phyloP scores from a whole-genome alignment of 2,329 filamentous ascomycete species.

The Penicillium sp. region DNA sequence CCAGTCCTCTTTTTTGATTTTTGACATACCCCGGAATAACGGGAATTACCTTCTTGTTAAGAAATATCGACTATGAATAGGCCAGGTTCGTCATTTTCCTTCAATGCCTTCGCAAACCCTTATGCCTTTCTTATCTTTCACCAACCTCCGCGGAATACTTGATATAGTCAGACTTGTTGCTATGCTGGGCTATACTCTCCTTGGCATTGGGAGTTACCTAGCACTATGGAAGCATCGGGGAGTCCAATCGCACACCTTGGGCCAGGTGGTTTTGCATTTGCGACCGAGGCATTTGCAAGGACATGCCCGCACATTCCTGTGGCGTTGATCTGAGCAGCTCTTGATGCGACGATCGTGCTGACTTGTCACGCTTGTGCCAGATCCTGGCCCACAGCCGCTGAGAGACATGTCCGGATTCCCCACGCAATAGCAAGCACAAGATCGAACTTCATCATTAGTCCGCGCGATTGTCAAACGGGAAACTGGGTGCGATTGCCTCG shows the following conservation, averaged over 20 bases:
- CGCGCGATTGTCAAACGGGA: conserved; percentile 46
- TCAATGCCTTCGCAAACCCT: conserved; percentile 15
- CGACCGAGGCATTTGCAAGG: conserved; percentile 20
- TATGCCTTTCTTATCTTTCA: conserved; percentile 3
- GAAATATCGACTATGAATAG: conserved; percentile 38
- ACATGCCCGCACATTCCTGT: conserved; percentile 12
- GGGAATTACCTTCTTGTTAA: background rate
- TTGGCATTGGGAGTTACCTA: background rate
- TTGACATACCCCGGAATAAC: conserved; percentile 11
- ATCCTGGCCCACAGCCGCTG: conserved; percentile 44
- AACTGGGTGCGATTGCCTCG: conserved; percentile 40
- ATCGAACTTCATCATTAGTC: conserved; percentile 42
- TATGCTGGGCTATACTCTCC: conserved; percentile 7
- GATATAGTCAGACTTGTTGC: conserved; percentile 1
- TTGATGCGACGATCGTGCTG: conserved; percentile 16
- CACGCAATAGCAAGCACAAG: conserved; percentile 43
- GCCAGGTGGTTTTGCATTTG: conserved; percentile 15
- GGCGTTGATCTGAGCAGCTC: conserved; percentile 10
- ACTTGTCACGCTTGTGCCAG: conserved; percentile 26
- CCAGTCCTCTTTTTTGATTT: conserved; percentile 9
- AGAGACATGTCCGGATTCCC: conserved; percentile 49
- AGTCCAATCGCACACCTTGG: conserved; percentile 18
- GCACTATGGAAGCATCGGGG: background rate
- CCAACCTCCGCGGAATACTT: conserved; percentile 1
- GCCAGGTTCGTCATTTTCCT: conserved; percentile 39